Evolutionary conservation across 2,329 filamentous ascomycete species (phyloP), one percentile per base, ranked within the genome.

Genomic region (Colletotrichum eleusines): DNA sequence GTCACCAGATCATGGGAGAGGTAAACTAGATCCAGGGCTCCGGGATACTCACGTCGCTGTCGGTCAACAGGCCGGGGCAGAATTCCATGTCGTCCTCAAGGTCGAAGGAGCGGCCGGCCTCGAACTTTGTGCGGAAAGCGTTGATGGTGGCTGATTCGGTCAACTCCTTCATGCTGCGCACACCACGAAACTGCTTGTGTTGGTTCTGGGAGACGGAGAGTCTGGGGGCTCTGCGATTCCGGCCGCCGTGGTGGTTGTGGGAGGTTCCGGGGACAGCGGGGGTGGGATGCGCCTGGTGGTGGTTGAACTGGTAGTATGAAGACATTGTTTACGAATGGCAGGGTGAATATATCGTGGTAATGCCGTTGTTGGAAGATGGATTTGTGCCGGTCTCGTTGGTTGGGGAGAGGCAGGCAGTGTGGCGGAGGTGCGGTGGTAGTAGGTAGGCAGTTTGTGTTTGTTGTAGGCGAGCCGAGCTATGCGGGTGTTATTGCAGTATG

Each of bases 1-100:
- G 75, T 72, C 51, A 60, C 46, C 55, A 58, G 64, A 51, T 42
- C 60, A 48, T 28, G 46, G 28, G 26, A 46, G 38, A 14, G n/a
- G n/a, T n/a, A n/a, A n/a, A n/a, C n/a, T 12, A 51, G 51, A 57
- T 54, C 58, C 58, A 40, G 40, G 69, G 58, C 64, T 71, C 59
- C 64, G 35, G 35, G 48, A 57, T 60, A 89, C 88, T 88, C 90
- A 97, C 94, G 90, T 97, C 94, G 82, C 89, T 94, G 84, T 98
- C 95, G 44, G 94, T 97, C 84, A 98, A 86, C 76, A 98, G 88
- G 80, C 92, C 91, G 73, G 95, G 95, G 83, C 95, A 98, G 82
- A 98, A 98, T 82, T 97, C 92, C 84, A 97, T 88, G 80, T 98
- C 95, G 80, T 98, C 95, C 78, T 98, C 95, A 73, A 98, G 88